Conservation (phyloP, 805 yeast genomes). For the Nakazawaea ishiwadae region DNA sequence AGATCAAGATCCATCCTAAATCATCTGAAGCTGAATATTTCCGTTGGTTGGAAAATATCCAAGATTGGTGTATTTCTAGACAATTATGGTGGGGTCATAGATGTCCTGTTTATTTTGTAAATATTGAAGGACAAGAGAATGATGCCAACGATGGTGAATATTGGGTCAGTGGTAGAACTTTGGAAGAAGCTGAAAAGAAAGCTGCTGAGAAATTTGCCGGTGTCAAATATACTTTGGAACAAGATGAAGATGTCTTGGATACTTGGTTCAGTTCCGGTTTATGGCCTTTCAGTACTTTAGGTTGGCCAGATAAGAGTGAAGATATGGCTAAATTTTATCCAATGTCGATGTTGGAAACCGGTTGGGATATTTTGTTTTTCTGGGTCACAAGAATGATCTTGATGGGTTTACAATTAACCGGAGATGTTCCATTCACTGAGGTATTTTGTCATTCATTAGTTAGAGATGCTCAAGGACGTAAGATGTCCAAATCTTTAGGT, state of each 20-base stretch:
- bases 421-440: conserved; percentile 88
- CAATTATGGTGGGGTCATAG: conserved; percentile 94
- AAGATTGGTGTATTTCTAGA: conserved; percentile 99
- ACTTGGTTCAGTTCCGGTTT: conserved; percentile 98
- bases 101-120: conserved; percentile 90
- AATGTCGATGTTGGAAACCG: conserved; percentile 93
- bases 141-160: conserved; percentile 57
- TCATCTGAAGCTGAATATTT: conserved; percentile 89
- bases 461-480: conserved; percentile 98
- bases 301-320: conserved; percentile 80
- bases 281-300: conserved; percentile 96
- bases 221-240: conserved; percentile 69
- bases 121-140: conserved; percentile 69
- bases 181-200: conserved; percentile 80
- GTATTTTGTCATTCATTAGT: conserved; percentile 98
- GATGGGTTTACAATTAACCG: conserved; percentile 86
- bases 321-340: conserved; percentile 83
- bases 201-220: conserved; percentile 73
- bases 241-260: conserved; percentile 97
- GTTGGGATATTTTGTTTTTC: conserved; percentile 98
- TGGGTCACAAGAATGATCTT: conserved; percentile 98
- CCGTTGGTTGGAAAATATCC: conserved; percentile 93
- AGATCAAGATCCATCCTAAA: conserved; percentile 78
- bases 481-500: conserved; percentile 97
- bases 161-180: conserved; percentile 89